Evolutionary conservation across 768 basidiomycete species (phyloP).

Genomic region (Imleria badia): DNA sequence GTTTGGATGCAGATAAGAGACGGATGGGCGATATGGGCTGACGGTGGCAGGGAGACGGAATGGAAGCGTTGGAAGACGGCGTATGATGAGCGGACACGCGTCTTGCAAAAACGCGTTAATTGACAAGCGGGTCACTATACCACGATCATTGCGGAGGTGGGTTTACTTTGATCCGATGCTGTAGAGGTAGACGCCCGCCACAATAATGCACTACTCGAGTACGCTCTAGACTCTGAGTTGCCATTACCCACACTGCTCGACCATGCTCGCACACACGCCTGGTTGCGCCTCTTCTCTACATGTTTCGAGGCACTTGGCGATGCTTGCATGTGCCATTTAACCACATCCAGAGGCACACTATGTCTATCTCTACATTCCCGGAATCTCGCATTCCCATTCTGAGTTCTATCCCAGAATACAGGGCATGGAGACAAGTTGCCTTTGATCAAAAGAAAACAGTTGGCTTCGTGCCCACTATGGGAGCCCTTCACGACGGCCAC

Average conservation of each 20-base stretch:
- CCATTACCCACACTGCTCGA: too few relatives aligned
- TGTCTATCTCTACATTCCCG: constrained; percentile 27
- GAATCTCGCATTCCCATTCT: constrained; percentile 46
- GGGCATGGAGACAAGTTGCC: constrained; percentile 73
- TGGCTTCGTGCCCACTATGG: constrained; percentile 98
- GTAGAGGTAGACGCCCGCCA: constrained; percentile 2
- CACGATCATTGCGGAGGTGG: constrained; percentile 54
- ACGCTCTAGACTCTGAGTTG: too few relatives aligned
- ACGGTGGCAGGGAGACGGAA: constrained; percentile 73
- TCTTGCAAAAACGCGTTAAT: constrained; percentile 17
- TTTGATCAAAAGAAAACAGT: constrained; percentile 62
- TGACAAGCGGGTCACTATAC: background rate
- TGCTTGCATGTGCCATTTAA: background rate
- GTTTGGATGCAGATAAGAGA: constrained; percentile 73
- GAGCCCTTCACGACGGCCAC: constrained; percentile 93
- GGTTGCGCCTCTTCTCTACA: background rate
- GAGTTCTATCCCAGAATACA: constrained; percentile 57
- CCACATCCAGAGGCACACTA: background rate
- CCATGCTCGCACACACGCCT: too few relatives aligned
- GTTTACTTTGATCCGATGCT: constrained; percentile 22
- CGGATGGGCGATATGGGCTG: constrained; percentile 79
- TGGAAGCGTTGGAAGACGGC: constrained; percentile 65
- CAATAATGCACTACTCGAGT: too few relatives aligned
- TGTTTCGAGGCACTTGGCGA: constrained; percentile 11
- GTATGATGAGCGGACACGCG: constrained; percentile 45